Evolutionary conservation across 2,329 filamentous ascomycete species (phyloP), one percentile per base, ranked within the genome.

Genomic region (Mycogone perniciosa): DNA sequence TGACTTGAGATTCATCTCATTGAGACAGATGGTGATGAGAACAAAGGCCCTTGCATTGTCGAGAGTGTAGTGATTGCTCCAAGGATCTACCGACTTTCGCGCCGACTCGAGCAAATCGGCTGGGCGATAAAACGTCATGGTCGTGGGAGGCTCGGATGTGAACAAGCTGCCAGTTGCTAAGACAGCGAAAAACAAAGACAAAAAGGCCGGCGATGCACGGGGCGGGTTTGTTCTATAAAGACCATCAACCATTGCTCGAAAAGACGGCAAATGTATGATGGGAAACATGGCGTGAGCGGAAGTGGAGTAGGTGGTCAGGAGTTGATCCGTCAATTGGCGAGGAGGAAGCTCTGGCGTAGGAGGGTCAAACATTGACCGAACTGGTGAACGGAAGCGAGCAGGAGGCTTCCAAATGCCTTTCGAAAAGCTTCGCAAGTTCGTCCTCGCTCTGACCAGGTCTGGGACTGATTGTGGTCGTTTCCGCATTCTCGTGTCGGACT

Each of bases 191-290:
- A 96, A 85, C 20, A 93, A 75, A 2, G 89, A 85, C 33, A 86
- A 75, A 83, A 89, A 96, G 34, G 85, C 81, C 11, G 82, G 76
- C 0, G 85, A 74, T 6, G 81, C 74, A 8, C 61, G 61, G 31
- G 79, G 73, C 13, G 86, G 73, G 40, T 78, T 79, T 4, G 82
- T 80, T 50, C 80, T 79, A 67, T 96, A 96, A 6, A 95, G 74
- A 7, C 82, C 77, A 51, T 95, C 88, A 54, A 92, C 86, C 46
- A 86, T 80, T 44, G 80, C 76, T 60, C 85, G 76, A 60, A 97
- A 95, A 0, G 80, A 86, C 2, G 89, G 88, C 87, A 91, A 95
- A 66, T 97, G 89, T 7, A 97, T 62, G 40, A 96, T 83, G 0
- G 93, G 93, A 58, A 91, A 85, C 66, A 88, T 85, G 31, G 83